Evolutionary conservation across 2,329 filamentous ascomycete genomes (phyloP).

Genomic region (Magnaporthales sp.): DNA sequence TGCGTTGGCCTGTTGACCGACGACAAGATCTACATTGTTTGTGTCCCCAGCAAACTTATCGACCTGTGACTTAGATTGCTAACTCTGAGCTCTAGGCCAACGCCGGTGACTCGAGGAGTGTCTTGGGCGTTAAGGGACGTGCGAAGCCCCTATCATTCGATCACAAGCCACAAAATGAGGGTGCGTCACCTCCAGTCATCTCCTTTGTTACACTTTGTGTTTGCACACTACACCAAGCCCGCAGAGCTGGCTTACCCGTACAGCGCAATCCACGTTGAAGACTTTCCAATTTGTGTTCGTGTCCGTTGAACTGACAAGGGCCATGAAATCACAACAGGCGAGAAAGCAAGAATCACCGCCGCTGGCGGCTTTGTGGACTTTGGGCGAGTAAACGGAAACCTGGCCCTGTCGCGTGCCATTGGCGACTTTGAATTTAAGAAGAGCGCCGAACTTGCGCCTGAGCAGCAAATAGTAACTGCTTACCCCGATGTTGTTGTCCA

Average conservation of each 20-base stretch:
- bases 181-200: conserved; percentile 34
- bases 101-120: conserved; percentile 89
- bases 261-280: neutral
- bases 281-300: neutral
- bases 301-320: neutral
- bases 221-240: neutral
- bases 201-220: neutral
- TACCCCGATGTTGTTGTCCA: conserved; percentile 92
- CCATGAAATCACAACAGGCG: conserved; percentile 44
- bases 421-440: conserved; percentile 99
- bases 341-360: conserved; percentile 92
- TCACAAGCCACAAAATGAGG: conserved; percentile 98
- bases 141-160: conserved; percentile 98
- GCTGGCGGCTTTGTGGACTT: conserved; percentile 98
- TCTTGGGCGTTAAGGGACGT: conserved; percentile 91
- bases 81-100: conserved; percentile 61
- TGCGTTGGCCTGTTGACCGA: conserved; percentile 83
- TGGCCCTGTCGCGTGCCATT: conserved; percentile 92
- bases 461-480: conserved; percentile 96
- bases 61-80: neutral
- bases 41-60: conserved; percentile 31
- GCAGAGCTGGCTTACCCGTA: neutral
- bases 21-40: conserved; percentile 90
- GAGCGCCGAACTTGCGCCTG: conserved; percentile 91
- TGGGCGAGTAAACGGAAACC: conserved; percentile 94